These are phyloP conservation scores for Torulaspora pretoriensis DNA, from an alignment of 1,139 yeast genomes.

Conservation along the genomic window DNA sequence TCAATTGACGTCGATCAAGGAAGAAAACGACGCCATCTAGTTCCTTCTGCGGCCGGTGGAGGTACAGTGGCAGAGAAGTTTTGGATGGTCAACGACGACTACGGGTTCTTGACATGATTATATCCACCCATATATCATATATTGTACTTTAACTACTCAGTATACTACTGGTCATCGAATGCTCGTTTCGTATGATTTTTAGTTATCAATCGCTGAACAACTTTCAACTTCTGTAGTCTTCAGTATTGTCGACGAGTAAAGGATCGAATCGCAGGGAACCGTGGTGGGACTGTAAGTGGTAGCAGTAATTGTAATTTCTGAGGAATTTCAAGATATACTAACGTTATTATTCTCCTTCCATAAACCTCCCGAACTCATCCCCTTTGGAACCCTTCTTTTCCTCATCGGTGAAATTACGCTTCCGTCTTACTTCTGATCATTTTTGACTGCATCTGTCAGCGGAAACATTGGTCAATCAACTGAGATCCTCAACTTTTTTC, in stretches of 20 bases:
- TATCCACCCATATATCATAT: background rate
- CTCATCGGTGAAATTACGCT: constrained; percentile 3
- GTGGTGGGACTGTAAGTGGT: constrained; percentile 4
- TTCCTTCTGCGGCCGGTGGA: constrained; percentile 8
- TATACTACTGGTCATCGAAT: background rate
- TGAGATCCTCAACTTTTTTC: background rate
- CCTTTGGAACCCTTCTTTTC: constrained; percentile 15
- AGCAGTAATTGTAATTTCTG: background rate
- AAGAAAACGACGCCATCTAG: constrained; percentile 2
- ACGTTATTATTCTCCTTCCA: constrained; percentile 11
- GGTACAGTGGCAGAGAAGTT: constrained; percentile 39
- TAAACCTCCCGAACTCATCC: constrained; percentile 16
- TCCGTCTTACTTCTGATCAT: background rate
- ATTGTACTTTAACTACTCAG: background rate
- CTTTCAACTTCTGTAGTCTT: background rate
- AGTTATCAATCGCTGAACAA: background rate
- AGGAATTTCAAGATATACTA: constrained; percentile 7
- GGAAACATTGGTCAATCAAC: background rate
- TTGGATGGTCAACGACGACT: constrained; percentile 44
- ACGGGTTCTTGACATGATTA: constrained; percentile 41
- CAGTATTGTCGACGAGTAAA: background rate
- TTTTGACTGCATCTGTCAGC: background rate
- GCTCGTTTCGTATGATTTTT: constrained; percentile 1
- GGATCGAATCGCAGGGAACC: background rate
- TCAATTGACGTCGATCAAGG: background rate